Conservation (phyloP, 345 rosid species). For the Rhodamnia argentea region DNA sequence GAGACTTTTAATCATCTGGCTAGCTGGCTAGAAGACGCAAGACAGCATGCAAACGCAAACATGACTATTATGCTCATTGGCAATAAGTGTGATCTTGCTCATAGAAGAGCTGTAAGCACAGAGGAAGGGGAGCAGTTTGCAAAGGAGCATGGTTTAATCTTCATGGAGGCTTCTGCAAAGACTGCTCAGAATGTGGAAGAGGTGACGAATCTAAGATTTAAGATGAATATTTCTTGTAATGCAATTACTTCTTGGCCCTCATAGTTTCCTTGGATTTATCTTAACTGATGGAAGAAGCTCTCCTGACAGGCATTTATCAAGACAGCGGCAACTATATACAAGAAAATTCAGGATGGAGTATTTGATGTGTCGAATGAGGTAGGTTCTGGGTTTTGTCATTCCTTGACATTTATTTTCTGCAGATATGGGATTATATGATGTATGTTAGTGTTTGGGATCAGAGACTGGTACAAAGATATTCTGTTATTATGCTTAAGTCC, state of each 20-base stretch:
- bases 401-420: not conserved
- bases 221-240: not conserved
- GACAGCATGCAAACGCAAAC: conserved; percentile 96
- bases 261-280: not conserved
- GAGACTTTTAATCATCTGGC: conserved; percentile 92
- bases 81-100: conserved; percentile 92
- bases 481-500: not conserved
- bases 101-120: conserved; percentile 83
- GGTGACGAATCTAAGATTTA: conserved; percentile 19
- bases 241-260: not conserved
- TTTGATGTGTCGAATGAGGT: conserved; percentile 97
- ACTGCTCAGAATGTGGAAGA: conserved; percentile 97
- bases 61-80: conserved; percentile 97
- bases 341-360: conserved; percentile 96
- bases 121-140: conserved; percentile 98
- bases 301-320: conserved; percentile 69
- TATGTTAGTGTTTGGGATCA: not conserved
- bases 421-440: not conserved
- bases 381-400: not conserved
- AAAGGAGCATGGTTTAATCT: conserved; percentile 86
- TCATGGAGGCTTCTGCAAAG: conserved; percentile 98
- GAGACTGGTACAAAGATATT: not conserved
- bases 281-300: not conserved
- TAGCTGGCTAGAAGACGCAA: conserved; percentile 94
- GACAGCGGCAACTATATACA: conserved; percentile 92